phyloP scores from a whole-genome alignment of 2,329 filamentous ascomycete species.

The Taxawa tesnikishii region DNA sequence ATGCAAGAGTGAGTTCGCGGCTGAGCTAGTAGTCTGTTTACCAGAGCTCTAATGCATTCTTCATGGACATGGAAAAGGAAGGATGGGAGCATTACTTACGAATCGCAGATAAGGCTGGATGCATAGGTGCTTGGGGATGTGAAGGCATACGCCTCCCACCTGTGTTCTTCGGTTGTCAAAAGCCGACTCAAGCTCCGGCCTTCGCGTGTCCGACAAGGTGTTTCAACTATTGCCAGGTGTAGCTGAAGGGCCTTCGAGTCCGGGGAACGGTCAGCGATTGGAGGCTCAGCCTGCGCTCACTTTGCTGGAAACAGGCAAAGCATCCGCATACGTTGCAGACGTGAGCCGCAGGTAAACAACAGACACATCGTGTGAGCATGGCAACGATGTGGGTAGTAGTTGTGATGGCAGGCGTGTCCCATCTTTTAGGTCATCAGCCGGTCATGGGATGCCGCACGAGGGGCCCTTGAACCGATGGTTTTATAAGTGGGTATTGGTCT shows the following conservation, averaged over 20 bases:
- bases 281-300: neutral
- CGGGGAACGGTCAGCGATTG: neutral
- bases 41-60: conserved; percentile 22
- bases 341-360: too few species aligned
- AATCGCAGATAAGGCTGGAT: conserved; percentile 6
- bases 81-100: neutral
- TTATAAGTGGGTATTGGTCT: conserved; percentile 54
- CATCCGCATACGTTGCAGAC: too few species aligned
- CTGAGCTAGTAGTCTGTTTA: conserved; percentile 39
- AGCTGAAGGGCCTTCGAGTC: neutral
- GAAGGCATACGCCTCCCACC: neutral
- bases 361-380: conserved; percentile 1
- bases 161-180: too few species aligned
- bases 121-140: conserved; percentile 2
- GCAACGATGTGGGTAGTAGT: neutral
- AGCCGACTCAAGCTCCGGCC: too few species aligned
- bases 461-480: conserved; percentile 69
- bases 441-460: conserved; percentile 49
- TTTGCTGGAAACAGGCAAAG: neutral
- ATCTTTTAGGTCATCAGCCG: conserved; percentile 55
- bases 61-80: conserved; percentile 18
- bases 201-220: too few species aligned
- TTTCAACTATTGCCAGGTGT: neutral
- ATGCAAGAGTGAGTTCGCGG: conserved; percentile 26
- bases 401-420: conserved; percentile 35